Percentiles rank a stretch among this genome's conserved stretches.
Conservation (phyloP, 169 alveolate genomes). For the Eimeria maxima region DNA sequence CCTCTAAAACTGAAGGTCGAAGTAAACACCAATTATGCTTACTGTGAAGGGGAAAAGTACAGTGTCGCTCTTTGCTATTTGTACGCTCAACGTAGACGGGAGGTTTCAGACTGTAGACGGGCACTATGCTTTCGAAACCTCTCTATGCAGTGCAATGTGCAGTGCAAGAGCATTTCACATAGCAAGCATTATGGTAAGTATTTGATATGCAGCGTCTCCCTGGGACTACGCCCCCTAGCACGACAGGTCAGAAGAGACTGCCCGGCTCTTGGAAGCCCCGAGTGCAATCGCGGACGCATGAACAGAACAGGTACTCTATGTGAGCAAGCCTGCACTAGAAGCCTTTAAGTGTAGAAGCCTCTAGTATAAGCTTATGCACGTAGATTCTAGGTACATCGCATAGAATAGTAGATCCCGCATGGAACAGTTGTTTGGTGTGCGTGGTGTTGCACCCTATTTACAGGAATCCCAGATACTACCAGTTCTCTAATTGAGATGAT, state of each 20-base stretch:
- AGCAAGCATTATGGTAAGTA: not conserved
- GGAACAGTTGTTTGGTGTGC: not conserved
- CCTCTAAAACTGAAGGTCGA: not conserved
- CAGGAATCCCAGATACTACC: not conserved
- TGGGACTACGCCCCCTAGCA: not conserved
- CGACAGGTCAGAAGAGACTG: not conserved
- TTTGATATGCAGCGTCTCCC: not conserved
- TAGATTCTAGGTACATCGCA: not conserved
- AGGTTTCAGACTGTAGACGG: not conserved
- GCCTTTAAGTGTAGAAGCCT: not conserved
- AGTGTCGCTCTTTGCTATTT: not conserved
- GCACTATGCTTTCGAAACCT: not conserved
- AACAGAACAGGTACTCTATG: not conserved
- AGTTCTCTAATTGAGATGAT: not conserved
- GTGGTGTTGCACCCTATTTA: not conserved
- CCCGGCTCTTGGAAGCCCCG: conserved; percentile 15
- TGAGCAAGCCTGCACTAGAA: not conserved
- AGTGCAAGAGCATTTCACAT: not conserved
- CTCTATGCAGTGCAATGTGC: not conserved
- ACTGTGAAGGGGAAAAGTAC: not conserved
- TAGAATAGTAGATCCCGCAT: not conserved
- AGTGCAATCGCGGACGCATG: not conserved
- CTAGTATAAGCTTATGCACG: not conserved
- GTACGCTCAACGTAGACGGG: not conserved
- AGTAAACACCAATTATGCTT: not conserved